Base-by-base conservation (phyloP, 371 early-diverging fungal species). In the Apophysomyces sp. region DNA sequence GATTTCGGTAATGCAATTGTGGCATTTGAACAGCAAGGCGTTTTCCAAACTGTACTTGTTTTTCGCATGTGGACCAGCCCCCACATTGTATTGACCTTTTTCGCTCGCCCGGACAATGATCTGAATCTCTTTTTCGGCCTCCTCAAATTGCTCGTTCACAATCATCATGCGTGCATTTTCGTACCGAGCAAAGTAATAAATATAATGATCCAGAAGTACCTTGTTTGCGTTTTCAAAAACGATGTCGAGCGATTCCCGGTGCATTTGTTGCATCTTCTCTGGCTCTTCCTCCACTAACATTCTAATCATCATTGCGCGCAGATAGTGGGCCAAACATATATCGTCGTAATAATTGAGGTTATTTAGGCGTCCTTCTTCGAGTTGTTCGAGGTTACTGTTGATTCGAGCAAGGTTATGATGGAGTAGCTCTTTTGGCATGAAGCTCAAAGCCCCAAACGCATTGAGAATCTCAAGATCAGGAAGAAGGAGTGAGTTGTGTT, bases 391-490 rank as follows among this genome's bases (percentile, higher is more conserved):
- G 12, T 74, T 80, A 6, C 31, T 52, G 37, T 83, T 76, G 26
- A 88, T 56, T 26, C 79, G 64, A n/a, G 58, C 65, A 15, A 82
- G 66, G 52, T 83, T 63, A 15, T 18, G 24, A 34, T 65, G 57
- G 2, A 89, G 66, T 11, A 73, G 55, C 2, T 66, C 49, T 4
- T 61, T 32, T 0, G 89, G 81, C 53, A 84, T 79, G 61, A 81
- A 76, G 52, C 84, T 81, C 64, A 84, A 78, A 16, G 79, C 81
- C 55, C 81, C 78, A 74, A 80, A 85, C 15, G 85, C 74, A 41
- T 84, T 76, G n/a, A 88, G 31, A n/a, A 88, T 71, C 68, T 92
- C 91, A 29, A 88, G 68, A 1, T 77, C 85, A 4, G 89, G 88
- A 11, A 88, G 77, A 60, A 86, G 60, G 7, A 92, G 72, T 12